Percentiles rank a stretch among this genome's conserved stretches.
phyloP scores from a whole-genome alignment of 768 basidiomycete genomes.

The Rhizopogon salebrosus region DNA sequence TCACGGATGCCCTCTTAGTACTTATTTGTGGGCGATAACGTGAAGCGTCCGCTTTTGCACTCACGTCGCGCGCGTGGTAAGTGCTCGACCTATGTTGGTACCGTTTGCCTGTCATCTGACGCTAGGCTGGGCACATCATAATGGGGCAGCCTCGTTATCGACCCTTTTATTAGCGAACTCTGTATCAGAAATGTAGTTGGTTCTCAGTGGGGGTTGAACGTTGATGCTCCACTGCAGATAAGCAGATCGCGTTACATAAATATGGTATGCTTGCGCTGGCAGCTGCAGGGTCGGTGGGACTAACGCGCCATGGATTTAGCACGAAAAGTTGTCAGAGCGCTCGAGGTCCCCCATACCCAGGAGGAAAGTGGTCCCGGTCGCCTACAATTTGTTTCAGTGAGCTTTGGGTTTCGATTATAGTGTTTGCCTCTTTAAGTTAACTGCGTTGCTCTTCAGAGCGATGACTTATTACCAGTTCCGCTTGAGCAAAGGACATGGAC shows the following conservation, averaged over 20 bases:
- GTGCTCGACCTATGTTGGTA: background rate
- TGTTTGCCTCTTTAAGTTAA: background rate
- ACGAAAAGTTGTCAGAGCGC: conserved; percentile 10
- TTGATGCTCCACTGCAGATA: background rate
- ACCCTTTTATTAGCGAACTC: background rate
- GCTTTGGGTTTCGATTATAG: conserved; percentile 6
- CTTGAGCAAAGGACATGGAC: conserved; percentile 56
- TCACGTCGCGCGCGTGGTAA: too few relatives aligned
- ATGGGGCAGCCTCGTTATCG: background rate
- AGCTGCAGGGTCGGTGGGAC: background rate
- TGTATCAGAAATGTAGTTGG: background rate
- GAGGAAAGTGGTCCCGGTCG: conserved; percentile 35
- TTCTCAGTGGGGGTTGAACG: background rate
- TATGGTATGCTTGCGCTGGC: background rate
- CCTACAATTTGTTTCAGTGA: conserved; percentile 47
- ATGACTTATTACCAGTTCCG: conserved; percentile 58
- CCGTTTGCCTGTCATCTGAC: background rate
- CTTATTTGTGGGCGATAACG: too few relatives aligned
- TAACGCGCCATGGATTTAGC: conserved; percentile 7
- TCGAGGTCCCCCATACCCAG: conserved; percentile 48
- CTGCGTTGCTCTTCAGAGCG: conserved; percentile 36
- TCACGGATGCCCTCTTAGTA: too few relatives aligned
- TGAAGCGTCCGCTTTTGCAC: too few relatives aligned
- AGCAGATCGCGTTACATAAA: background rate
- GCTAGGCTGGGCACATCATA: background rate